These are phyloP conservation scores for Lachnellula cervina DNA, from an alignment of 2,329 filamentous ascomycete species.

Conservation along the genomic window DNA sequence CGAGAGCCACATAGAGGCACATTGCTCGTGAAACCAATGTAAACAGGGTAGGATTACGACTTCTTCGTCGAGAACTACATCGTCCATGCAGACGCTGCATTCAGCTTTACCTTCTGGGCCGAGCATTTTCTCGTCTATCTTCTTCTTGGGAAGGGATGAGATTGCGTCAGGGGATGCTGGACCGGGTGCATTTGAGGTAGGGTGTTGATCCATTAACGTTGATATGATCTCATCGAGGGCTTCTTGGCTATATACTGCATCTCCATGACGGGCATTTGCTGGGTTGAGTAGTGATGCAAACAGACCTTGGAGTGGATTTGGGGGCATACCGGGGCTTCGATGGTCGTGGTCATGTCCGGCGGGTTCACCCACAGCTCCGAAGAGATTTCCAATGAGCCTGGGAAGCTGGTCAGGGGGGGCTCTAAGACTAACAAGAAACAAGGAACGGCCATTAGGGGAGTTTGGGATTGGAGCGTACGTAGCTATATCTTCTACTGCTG, in stretches of 20 bases:
- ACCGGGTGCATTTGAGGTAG: constrained; percentile 70
- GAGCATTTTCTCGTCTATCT: constrained; percentile 66
- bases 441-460: constrained; percentile 15
- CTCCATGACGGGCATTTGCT: constrained; percentile 55
- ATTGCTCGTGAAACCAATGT: constrained; percentile 89
- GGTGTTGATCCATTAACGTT: constrained; percentile 79
- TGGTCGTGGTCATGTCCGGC: constrained; percentile 3
- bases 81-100: constrained; percentile 93
- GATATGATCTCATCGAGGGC: constrained; percentile 85
- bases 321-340: constrained; percentile 31
- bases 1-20: constrained; percentile 76
- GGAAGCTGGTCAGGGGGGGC: constrained; percentile 25
- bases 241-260: constrained; percentile 87
- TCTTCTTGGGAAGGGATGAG: constrained; percentile 64
- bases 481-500: constrained; percentile 42
- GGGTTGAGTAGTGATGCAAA: constrained; percentile 49
- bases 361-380: constrained; percentile 19
- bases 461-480: constrained; percentile 36
- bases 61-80: constrained; percentile 66
- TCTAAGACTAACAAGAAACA: constrained; percentile 21
- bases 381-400: constrained; percentile 27
- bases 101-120: constrained; percentile 62
- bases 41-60: constrained; percentile 78
- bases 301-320: constrained; percentile 46
- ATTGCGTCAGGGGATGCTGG: constrained; percentile 77